A percentile compares a stretch with the other conserved stretches of the same genome.
These are phyloP conservation scores for Penicillium sp. DNA, from an alignment of 2,329 filamentous ascomycete genomes.

Conservation along the genomic window DNA sequence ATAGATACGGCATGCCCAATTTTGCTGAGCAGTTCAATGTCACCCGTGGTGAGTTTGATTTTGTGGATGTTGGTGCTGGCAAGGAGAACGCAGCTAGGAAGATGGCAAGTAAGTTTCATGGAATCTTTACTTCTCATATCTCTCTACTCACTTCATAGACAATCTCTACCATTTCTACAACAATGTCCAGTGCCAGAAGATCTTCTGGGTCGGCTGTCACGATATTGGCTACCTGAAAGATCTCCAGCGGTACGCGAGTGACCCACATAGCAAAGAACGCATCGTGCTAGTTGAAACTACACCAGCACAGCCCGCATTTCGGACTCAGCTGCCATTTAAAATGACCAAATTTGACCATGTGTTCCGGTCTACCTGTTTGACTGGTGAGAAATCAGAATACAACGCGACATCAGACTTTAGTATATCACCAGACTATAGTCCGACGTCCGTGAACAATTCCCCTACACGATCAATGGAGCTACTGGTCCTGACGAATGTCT, in stretches of 20 bases:
- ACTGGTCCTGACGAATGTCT: no score
- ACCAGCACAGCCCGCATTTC: conserved; percentile 2
- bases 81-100: conserved; percentile 12
- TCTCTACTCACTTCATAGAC: background rate
- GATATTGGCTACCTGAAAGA: conserved; percentile 11
- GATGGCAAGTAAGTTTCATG: conserved; percentile 6
- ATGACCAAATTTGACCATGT: background rate
- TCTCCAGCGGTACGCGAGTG: conserved; percentile 3
- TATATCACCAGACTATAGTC: background rate
- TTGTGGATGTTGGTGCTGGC: conserved; percentile 10
- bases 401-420: background rate
- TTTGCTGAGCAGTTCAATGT: conserved; percentile 14
- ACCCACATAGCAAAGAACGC: background rate
- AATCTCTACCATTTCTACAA: conserved; percentile 12
- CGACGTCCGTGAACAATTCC: no score
- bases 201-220: conserved; percentile 19
- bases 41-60: conserved; percentile 11
- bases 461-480: no score
- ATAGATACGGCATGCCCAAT: background rate
- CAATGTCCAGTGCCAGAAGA: conserved; percentile 15
- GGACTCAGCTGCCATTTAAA: background rate
- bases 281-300: conserved; percentile 15
- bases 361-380: background rate
- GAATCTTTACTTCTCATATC: background rate
- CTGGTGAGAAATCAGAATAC: background rate